Conservation (phyloP, 495 filamentous ascomycete species). For the Apiosordaria backusii region DNA sequence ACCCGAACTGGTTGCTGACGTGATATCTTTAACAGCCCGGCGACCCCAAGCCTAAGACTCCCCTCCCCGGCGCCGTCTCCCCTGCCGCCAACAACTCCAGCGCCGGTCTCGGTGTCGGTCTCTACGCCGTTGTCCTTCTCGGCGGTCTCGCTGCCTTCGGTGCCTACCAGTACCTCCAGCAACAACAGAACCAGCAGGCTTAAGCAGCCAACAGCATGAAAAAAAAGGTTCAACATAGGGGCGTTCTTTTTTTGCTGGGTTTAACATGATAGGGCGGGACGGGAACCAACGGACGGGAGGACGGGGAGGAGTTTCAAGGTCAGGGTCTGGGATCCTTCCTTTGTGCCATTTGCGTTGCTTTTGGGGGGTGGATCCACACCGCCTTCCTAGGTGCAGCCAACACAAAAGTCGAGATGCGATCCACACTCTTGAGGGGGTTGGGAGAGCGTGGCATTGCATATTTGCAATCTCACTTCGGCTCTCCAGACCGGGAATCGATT, state of each 20-base stretch:
- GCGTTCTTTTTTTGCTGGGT: not conserved
- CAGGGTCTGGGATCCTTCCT: constrained; percentile 1
- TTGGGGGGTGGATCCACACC: not conserved
- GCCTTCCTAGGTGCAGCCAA: not conserved
- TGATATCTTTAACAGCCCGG: constrained; percentile 57
- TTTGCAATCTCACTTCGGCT: not conserved
- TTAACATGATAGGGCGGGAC: not conserved
- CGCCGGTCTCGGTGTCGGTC: constrained; percentile 66
- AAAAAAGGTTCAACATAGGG: not conserved
- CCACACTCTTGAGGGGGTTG: not conserved
- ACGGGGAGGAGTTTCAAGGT: not conserved
- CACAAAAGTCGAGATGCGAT: not conserved
- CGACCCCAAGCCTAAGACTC: constrained; percentile 70
- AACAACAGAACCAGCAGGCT: constrained; percentile 45
- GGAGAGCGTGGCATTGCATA: not conserved
- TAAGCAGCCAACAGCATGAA: constrained; percentile 10
- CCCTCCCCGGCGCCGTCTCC: constrained; percentile 43
- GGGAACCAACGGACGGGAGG: not conserved
- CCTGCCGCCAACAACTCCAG: constrained; percentile 47
- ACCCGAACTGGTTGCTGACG: constrained; percentile 6
- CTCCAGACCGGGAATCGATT: constrained; percentile 1
- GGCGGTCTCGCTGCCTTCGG: constrained; percentile 75
- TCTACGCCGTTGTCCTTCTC: constrained; percentile 78
- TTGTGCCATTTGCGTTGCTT: not conserved
- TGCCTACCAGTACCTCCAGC: constrained; percentile 83